Evolutionary conservation across 176 grass and related monocot species (phyloP), one percentile per base, ranked within the genome.

Genomic region (Cenchrus americanus): DNA sequence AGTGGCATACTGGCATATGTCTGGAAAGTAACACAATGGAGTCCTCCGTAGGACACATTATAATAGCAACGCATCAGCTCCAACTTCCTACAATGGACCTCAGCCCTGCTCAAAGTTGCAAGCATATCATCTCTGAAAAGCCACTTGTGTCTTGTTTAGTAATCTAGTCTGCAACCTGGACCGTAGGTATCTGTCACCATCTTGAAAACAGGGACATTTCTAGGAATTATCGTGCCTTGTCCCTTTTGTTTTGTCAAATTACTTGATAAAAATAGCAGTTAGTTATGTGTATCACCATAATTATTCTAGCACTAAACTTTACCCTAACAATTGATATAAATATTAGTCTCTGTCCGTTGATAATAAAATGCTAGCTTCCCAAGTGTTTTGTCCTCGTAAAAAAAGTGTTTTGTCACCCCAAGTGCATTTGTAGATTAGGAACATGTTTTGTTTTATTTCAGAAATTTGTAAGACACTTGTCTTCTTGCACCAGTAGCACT

Each of bases 241-340:
- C 6, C 3, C 24, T 53, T 53, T 65, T 83, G 12, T 83, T 69
- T 61, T 64, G 46, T 57, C 8, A 18, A 12, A 18, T 75, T 67
- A 18, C 11, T 66, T 74, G 50, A 71, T 54, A 43, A 30, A 59
- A 62, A 53, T 8, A 19, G n/a, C 4, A 46, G 8, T 47, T 86
- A 40, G 42, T 58, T 57, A 54, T 65, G 34, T 55, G 5, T 30
- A 14, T 26, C n/a, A n/a, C 41, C 57, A 24, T 48, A 32, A 37
- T 59, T 77, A 47, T 77, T 69, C 11, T 51, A 62, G 14, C 1
- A 71, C 58, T 44, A 83, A 82, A 61, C 17, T 48, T 32, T 17
- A 5, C 9, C 7, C 34, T 32, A 57, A 26, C 54, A 76, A 61
- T 10, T 73, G 21, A 21, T 52, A 40, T 9, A 9, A 50, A 51